Conservation (phyloP, 805 yeast species). For the Saccharomycopsis sp. region DNA sequence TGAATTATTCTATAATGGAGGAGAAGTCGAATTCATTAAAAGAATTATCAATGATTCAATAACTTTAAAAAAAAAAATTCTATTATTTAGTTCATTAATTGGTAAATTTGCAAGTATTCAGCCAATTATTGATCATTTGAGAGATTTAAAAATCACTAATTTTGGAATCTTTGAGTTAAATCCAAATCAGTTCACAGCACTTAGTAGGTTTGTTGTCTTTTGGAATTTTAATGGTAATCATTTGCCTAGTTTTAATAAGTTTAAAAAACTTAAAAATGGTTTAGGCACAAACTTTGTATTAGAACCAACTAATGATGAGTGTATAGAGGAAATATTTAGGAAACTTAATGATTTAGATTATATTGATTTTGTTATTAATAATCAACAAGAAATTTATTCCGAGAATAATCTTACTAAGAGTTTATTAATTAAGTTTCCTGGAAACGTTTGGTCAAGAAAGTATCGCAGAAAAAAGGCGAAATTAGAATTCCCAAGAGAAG, state of each 20-base stretch:
- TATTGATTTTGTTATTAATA: too few relatives aligned
- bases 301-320: too few relatives aligned
- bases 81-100: conserved; percentile 30
- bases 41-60: conserved; percentile 27
- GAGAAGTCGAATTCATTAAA: conserved; percentile 30
- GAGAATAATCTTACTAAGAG: too few relatives aligned
- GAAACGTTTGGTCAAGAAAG: background rate
- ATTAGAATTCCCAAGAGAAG: too few relatives aligned
- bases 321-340: too few relatives aligned
- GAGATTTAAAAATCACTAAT: conserved; percentile 1
- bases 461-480: background rate
- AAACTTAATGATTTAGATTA: too few relatives aligned
- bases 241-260: too few relatives aligned
- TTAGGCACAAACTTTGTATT: too few relatives aligned
- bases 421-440: too few relatives aligned
- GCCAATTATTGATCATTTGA: conserved; percentile 8
- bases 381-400: too few relatives aligned
- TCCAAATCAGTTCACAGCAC: conserved; percentile 4
- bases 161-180: conserved; percentile 14
- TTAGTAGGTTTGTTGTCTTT: background rate
- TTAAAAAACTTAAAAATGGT: too few relatives aligned
- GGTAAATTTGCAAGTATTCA: conserved; percentile 21
- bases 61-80: conserved; percentile 5
- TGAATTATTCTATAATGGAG: conserved; percentile 34
- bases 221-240: background rate